phyloP scores from a whole-genome alignment of 2,329 filamentous ascomycete species.

The Podosphaera aphanis region DNA sequence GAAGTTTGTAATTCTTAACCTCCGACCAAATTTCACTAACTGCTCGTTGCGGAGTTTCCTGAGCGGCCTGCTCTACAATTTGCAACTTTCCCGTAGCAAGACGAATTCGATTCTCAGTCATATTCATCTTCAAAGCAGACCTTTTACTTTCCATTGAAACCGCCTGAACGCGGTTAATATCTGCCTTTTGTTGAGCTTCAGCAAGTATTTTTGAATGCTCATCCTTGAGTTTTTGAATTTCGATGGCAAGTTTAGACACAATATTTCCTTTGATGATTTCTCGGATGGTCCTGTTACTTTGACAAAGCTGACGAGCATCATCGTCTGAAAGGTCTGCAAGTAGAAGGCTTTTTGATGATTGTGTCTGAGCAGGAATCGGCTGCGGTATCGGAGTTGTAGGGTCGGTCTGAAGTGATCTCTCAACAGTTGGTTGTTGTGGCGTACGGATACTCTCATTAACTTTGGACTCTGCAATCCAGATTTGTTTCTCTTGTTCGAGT shows the following conservation, averaged over 20 bases:
- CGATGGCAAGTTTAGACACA: conserved; percentile 43
- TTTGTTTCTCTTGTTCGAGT: conserved; percentile 38
- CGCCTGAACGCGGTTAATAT: conserved; percentile 22
- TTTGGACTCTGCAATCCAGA: conserved; percentile 31
- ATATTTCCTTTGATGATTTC: conserved; percentile 30
- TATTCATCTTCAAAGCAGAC: conserved; percentile 49
- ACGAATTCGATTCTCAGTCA: conserved; percentile 47
- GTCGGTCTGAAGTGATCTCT: conserved; percentile 19
- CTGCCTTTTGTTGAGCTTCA: conserved; percentile 27
- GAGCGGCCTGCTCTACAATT: conserved; percentile 58
- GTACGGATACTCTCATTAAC: conserved; percentile 1
- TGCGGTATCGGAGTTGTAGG: conserved; percentile 6
- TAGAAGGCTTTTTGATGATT: conserved; percentile 1
- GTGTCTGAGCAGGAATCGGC: conserved; percentile 8
- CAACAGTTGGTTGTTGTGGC: conserved; percentile 13
- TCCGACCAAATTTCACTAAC: conserved; percentile 73
- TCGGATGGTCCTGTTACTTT: conserved; percentile 26
- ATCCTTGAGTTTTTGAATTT: conserved; percentile 35
- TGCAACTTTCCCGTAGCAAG: conserved; percentile 46
- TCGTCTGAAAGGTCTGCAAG: conserved; percentile 25
- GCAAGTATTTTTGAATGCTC: conserved; percentile 23
- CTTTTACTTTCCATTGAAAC: conserved; percentile 55
- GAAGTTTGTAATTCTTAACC: conserved; percentile 40
- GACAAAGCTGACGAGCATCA: conserved; percentile 31
- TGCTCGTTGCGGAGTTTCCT: conserved; percentile 63